Base-by-base conservation (phyloP, 129 eudicot genomes). In the Flaveria brownii region DNA sequence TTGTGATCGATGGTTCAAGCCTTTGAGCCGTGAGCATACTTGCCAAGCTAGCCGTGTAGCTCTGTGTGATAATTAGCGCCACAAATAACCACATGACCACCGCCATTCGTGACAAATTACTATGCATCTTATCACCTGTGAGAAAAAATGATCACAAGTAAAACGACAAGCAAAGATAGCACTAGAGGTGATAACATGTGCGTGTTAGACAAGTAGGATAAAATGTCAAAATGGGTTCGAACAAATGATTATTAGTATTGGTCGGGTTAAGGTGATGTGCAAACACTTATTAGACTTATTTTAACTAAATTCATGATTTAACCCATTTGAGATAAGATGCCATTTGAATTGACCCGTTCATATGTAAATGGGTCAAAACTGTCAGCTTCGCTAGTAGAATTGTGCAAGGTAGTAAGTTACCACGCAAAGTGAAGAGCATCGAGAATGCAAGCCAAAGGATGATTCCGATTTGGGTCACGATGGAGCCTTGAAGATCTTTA, bases 1-100 rank as follows among this genome's bases (percentile, higher is more conserved):
- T 76, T 1, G 82, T 20, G 28, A 84, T 70, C 1, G 45, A 25
- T 12, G 96, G 89, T 72, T 80, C 84, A 9, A 89, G 85, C 69
- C 80, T 66, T 61, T 83, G 69, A 70, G 83, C 86, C 20, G 96
- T 89, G 70, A 89, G 89, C 89, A 89, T 80, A 64, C 87, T 82
- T 3, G 89, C 71, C 59, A 89, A 81, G 83, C 89, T 87, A 9
- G 96, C 96, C 30, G 96, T 89, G 62, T 89, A 89, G 74, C 89
- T 89, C 43, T 80, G 86, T 3, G 87, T 86, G 52, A 86, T 71
- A 66, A 89, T 75, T 47, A 85, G 51, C 0, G 87, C 89, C 80
- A 86, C 91, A 16, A 89, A 84, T 2, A 89, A 72, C 96, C 91
- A 89, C 30, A 87, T 68, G 11, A 85, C 78, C 12, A 77, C 62